Evolutionary conservation across 495 filamentous ascomycete genomes (phyloP).

Genomic region (Penicillium ucsense): DNA sequence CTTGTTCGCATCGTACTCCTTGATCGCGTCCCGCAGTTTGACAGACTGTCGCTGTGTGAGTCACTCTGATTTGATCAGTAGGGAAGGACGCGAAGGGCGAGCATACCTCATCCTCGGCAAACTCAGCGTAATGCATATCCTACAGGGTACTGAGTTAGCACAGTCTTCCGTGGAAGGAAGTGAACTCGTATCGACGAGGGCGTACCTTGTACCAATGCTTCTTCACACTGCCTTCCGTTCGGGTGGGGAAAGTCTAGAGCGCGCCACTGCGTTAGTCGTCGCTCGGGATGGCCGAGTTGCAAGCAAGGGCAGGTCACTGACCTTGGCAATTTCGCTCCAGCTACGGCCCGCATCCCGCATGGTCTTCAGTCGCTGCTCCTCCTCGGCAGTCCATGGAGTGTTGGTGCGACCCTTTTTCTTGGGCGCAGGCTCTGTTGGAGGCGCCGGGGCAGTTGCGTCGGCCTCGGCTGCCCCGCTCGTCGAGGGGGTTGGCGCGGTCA

Average conservation of each 20-base stretch:
- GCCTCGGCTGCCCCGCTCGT: constrained; percentile 21
- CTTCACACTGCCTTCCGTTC: constrained; percentile 96
- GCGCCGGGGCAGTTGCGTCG: constrained; percentile 19
- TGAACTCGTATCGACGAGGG: too few species aligned
- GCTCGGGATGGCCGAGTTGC: not conserved
- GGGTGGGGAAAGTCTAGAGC: constrained; percentile 71
- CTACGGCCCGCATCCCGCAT: constrained; percentile 90
- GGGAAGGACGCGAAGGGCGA: constrained; percentile 3
- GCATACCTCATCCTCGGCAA: constrained; percentile 92
- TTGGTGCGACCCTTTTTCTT: constrained; percentile 92
- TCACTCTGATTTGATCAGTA: not conserved
- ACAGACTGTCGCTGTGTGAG: constrained; percentile 51
- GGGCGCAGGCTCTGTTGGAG: constrained; percentile 42
- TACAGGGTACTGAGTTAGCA: constrained; percentile 9
- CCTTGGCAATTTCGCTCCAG: constrained; percentile 98
- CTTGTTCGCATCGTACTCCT: constrained; percentile 96
- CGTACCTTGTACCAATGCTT: constrained; percentile 99
- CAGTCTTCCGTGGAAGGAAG: not conserved
- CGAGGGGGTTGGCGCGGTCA: constrained; percentile 20
- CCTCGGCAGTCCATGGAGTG: constrained; percentile 92
- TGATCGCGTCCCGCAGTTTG: constrained; percentile 85
- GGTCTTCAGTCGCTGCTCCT: constrained; percentile 83
- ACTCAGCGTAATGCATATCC: constrained; percentile 99
- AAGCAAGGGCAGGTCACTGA: constrained; percentile 18
- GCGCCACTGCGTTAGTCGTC: constrained; percentile 12